phyloP scores from a whole-genome alignment of 805 yeast species.

The Hanseniaspora vineae region DNA sequence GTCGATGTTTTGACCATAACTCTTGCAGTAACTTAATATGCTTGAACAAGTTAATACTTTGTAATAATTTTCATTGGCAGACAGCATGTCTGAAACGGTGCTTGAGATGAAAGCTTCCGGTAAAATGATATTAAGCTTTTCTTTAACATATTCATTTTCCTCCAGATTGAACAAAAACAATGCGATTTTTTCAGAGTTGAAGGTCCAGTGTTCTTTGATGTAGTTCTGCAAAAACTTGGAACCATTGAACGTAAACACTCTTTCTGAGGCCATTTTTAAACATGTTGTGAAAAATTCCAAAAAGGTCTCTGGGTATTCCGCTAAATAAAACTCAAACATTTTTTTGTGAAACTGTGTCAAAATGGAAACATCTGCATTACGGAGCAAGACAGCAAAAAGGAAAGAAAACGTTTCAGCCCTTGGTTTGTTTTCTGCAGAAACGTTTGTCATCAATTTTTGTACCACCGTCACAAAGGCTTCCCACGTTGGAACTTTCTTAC shows the following conservation, averaged over 20 bases:
- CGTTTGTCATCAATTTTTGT: conserved; percentile 6
- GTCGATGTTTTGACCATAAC: too few species aligned
- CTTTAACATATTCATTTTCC: conserved; percentile 18
- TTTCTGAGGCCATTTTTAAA: conserved; percentile 30
- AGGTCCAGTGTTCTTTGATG: conserved; percentile 31
- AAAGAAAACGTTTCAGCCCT: conserved; percentile 26
- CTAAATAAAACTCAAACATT: conserved; percentile 29
- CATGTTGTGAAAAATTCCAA: conserved; percentile 28
- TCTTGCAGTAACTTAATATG: background rate
- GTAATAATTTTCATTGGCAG: background rate
- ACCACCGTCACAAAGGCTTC: conserved; percentile 7
- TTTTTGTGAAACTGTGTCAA: conserved; percentile 35
- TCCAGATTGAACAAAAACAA: conserved; percentile 30
- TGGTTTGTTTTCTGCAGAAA: conserved; percentile 1
- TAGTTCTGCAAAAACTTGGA: conserved; percentile 35
- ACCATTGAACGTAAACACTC: conserved; percentile 30
- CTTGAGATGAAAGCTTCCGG: conserved; percentile 14
- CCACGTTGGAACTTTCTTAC: conserved; percentile 52
- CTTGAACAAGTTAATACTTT: background rate
- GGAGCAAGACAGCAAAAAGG: conserved; percentile 35
- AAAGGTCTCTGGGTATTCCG: conserved; percentile 32
- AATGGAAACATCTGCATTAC: conserved; percentile 36
- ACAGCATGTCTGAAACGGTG: background rate
- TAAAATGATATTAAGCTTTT: conserved; percentile 21
- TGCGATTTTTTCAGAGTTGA: conserved; percentile 25